Percentiles rank a stretch among this genome's conserved stretches.
Evolutionary conservation across 1,284 basidiomycete genomes (phyloP).

Genomic region (Phellinidium pouzarii): DNA sequence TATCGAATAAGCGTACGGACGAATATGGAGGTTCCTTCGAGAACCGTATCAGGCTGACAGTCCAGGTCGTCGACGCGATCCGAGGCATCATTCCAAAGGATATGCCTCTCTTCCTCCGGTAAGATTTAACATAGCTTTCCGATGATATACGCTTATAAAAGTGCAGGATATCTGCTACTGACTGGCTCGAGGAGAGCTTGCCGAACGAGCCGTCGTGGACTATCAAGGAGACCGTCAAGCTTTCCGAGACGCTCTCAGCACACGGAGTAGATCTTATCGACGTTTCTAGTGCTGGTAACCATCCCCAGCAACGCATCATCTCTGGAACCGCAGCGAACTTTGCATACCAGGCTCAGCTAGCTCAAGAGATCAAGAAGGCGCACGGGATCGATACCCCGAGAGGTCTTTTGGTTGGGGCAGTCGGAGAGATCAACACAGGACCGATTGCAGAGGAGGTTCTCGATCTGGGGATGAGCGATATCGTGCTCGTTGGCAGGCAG

Average conservation of each 20-base stretch:
- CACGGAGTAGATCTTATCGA: constrained; percentile 54
- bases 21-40: constrained; percentile 49
- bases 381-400: constrained; percentile 23
- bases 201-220: constrained; percentile 44
- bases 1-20: constrained; percentile 47
- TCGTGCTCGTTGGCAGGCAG: constrained; percentile 43
- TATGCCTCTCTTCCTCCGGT: constrained; percentile 47
- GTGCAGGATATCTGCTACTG: constrained; percentile 44
- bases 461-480: constrained; percentile 32
- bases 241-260: constrained; percentile 43
- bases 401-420: constrained; percentile 36
- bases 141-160: constrained; percentile 28
- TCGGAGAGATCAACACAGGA: constrained; percentile 42
- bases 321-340: constrained; percentile 35
- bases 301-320: constrained; percentile 34
- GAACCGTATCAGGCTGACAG: constrained; percentile 42
- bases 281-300: constrained; percentile 46
- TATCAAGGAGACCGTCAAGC: constrained; percentile 45
- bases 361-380: constrained; percentile 32
- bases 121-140: constrained; percentile 29
- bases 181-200: constrained; percentile 46
- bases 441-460: constrained; percentile 40
- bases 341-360: background rate
- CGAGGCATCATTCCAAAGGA: constrained; percentile 34
- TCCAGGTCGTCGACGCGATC: constrained; percentile 39